Base-by-base conservation (phyloP, 495 filamentous ascomycete genomes). In the Ascodesmis nigricans region DNA sequence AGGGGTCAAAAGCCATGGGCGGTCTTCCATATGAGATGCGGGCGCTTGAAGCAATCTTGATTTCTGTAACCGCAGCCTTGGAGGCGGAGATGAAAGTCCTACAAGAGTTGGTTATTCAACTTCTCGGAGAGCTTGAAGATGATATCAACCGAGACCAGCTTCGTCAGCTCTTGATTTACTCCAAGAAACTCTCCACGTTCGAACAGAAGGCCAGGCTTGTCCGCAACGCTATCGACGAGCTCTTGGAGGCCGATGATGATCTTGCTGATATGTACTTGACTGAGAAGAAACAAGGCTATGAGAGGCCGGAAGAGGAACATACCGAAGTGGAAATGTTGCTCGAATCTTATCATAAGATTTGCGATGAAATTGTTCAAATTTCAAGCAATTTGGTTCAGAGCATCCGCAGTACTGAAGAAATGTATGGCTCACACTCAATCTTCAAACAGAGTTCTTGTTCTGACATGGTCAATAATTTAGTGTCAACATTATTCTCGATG, bases 211-310 rank as follows among this genome's bases (percentile, higher is more conserved):
- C 87, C 7, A 76, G 82, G 34, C 60, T 97, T 6, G 90, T 97
- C 24, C 70, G 87, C 25, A 87, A 97, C 48, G 78, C 87, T 17
- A 82, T 97, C 26, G 82, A 93, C 41, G 90, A 97, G 56, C 56
- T 97, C 3, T 62, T 97, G n/a, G 87, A 97, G 53, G 87, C 90
- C 5, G 87, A 97, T 49, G 87, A 97, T 52, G 87, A 97, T 52
- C 60, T 97, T 19, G 73, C 82, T 11, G 65, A 77, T 41, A 95
- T 97, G 87, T 97, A 97, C 47, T 56, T 97, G 39, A 77, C 73
- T 0, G 87, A 92, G 56, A 78, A 91, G 47, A 60, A 67, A 5
- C 69, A 65, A 21, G 80, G 84, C 37, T 65, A 75, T 20, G 51
- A 68, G 19, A 62, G 87, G 7, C 67, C 71, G 24, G 80, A 83